These are phyloP conservation scores for Caryopteris hybrid DNA, from an alignment of 305 asterid species.

Conservation along the genomic window DNA sequence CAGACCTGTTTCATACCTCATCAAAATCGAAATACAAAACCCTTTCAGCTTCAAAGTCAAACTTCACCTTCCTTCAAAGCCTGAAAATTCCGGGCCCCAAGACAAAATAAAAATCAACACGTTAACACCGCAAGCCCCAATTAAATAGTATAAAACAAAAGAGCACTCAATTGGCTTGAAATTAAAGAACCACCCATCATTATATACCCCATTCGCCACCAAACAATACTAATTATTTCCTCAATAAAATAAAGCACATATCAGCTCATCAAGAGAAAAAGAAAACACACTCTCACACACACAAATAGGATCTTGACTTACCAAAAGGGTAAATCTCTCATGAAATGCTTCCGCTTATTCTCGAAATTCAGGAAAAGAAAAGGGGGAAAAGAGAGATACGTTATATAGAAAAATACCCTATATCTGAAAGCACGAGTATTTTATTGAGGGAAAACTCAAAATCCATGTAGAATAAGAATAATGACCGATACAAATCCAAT, in stretches of 20 bases:
- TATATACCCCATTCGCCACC: conserved; percentile 26
- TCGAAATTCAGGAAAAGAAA: neutral
- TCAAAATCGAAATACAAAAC: conserved; percentile 22
- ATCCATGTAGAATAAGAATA: conserved; percentile 24
- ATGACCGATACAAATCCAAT: too few relatives aligned
- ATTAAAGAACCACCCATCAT: conserved; percentile 39
- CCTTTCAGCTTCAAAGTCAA: conserved; percentile 59
- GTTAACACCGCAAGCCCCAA: conserved; percentile 18
- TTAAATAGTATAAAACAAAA: conserved; percentile 15
- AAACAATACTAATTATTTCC: conserved; percentile 26
- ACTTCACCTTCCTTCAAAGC: conserved; percentile 50
- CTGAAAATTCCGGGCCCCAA: conserved; percentile 31
- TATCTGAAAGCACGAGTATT: neutral
- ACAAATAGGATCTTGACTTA: conserved; percentile 39
- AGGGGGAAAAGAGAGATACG: neutral
- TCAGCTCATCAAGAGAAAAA: neutral
- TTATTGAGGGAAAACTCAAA: conserved; percentile 4
- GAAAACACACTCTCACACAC: neutral
- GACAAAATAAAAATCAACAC: conserved; percentile 17
- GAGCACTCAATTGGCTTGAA: conserved; percentile 33
- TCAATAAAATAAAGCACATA: too few relatives aligned
- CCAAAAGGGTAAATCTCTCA: conserved; percentile 39
- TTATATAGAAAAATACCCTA: neutral
- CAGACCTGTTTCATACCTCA: conserved; percentile 31
- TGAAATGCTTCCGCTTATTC: conserved; percentile 15